Evolutionary conservation across 768 basidiomycete species (phyloP), one percentile per base, ranked within the genome.

Genomic region (Rhizopogon roseolus): DNA sequence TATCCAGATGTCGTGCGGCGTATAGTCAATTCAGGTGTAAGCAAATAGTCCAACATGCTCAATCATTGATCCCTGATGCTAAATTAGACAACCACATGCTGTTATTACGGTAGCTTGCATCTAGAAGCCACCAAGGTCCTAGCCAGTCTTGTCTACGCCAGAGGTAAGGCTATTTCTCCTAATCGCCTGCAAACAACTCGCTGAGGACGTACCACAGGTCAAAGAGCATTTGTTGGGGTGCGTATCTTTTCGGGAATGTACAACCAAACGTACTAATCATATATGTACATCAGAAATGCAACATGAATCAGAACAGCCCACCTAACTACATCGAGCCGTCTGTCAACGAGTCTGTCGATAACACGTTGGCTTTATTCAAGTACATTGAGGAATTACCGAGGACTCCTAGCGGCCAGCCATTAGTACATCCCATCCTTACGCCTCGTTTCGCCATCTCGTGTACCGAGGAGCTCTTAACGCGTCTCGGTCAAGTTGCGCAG

Each of bases 391-490:
- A 77, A 5, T 70, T 92, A 46, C 67, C 79, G 3, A 64, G 67
- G 9, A 61, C 70, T 22, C 57, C 63, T 25, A 57, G 62, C 25
- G 63, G 66, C 43, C 73, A 77, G 54, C 76, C 82, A 1, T 81
- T 95, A 6, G 88, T 98, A 9, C 89, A 90, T 53, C 96, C 96
- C 5, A 84, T 93, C 62, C 72, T 98, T 41, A 98, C 96, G 0
- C 96, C 96, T 13, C 89, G 96, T n/a, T 98, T 98, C 67, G 96
- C 96, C 22, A 88, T 98, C 54, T 85, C 90, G 10, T 96, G 93
- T 70, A 84, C 93, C 0, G 67, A 76, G 11, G 71, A 80, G n/a
- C 81, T 95, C 29, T 77, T 98, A 48, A 44, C 63, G 1, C 69
- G 72, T 4, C 76, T 98, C 5, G 84, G 88, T 8, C 59, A 71